These are phyloP conservation scores for Prunus dulcis DNA, from an alignment of 306 rosid genomes.

Conservation along the genomic window DNA sequence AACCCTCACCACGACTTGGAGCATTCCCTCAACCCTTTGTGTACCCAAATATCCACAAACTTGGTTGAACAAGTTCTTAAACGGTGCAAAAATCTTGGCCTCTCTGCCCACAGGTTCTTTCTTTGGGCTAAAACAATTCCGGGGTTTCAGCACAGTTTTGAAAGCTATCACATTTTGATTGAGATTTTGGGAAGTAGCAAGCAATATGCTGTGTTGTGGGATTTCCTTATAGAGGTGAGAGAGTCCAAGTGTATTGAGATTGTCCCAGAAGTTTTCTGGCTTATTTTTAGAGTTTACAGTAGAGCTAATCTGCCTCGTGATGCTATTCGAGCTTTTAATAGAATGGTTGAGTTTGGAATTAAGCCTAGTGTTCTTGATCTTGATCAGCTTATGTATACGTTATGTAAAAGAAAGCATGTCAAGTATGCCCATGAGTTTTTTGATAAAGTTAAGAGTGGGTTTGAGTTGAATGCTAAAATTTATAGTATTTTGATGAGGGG, in stretches of 20 bases:
- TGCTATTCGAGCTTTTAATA: slow-evolving; percentile 63
- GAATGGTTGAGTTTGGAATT: slow-evolving; percentile 81
- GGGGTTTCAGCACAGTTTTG: slow-evolving; percentile 56
- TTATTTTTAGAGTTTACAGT: slow-evolving; percentile 65
- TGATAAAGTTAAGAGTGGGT: slow-evolving; percentile 50
- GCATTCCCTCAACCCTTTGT: slow-evolving; percentile 49
- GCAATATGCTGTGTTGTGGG: slow-evolving; percentile 86
- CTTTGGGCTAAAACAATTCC: slow-evolving; percentile 79
- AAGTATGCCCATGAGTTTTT: slow-evolving; percentile 69
- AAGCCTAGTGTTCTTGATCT: slow-evolving; percentile 58
- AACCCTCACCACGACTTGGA: slow-evolving; percentile 74
- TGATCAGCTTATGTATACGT: slow-evolving; percentile 55
- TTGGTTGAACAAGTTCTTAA: slow-evolving; percentile 82
- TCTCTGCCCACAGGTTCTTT: slow-evolving; percentile 86
- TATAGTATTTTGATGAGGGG: slow-evolving; percentile 78
- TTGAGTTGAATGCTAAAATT: slow-evolving; percentile 46
- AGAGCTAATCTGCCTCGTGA: slow-evolving; percentile 70
- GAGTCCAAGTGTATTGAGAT: slow-evolving; percentile 49
- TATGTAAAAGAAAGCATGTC: slow-evolving; percentile 73
- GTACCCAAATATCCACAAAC: slow-evolving; percentile 53
- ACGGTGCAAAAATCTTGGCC: slow-evolving; percentile 74
- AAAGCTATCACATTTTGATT: slow-evolving; percentile 68
- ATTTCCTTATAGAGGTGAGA: slow-evolving; percentile 64
- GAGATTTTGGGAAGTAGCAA: slow-evolving; percentile 65
- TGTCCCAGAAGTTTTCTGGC: slow-evolving; percentile 59